A percentile compares a stretch with the other conserved stretches of the same genome.
Evolutionary conservation across 257 asterid species (phyloP).

Genomic region (Ajuga chamaepitys): DNA sequence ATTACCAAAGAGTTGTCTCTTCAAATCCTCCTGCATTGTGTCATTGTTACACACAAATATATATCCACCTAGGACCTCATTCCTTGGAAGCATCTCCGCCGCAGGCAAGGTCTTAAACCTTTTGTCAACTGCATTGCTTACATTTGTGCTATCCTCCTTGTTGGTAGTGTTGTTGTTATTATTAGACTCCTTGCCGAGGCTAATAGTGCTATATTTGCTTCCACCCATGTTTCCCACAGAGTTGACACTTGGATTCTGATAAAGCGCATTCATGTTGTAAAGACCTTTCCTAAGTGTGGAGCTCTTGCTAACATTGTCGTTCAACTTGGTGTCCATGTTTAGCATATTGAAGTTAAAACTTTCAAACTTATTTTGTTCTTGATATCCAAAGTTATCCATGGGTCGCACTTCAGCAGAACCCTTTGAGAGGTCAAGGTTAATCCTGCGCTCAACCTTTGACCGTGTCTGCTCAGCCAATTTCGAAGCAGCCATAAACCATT

Average conservation of each 20-base stretch:
- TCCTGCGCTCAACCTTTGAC: conserved; percentile 64
- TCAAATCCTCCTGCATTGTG: conserved; percentile 94
- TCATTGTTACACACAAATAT: conserved; percentile 96
- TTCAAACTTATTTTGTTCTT: conserved; percentile 78
- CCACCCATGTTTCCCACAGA: conserved; percentile 41
- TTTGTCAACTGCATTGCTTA: conserved; percentile 55
- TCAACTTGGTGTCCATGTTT: conserved; percentile 60
- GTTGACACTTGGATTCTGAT: conserved; percentile 48
- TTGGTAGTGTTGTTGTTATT: conserved; percentile 24
- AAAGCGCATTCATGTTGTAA: conserved; percentile 46
- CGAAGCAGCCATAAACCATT: conserved; percentile 81
- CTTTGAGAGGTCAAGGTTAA: conserved; percentile 80
- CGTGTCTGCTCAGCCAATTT: conserved; percentile 82
- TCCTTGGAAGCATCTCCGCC: conserved; percentile 87
- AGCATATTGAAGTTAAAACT: conserved; percentile 63
- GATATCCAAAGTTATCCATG: conserved; percentile 48
- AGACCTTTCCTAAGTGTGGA: conserved; percentile 39
- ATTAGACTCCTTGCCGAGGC: conserved; percentile 41
- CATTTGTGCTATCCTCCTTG: conserved; percentile 41
- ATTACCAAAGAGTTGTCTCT: conserved; percentile 86
- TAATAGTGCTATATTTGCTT: conserved; percentile 41
- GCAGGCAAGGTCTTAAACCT: conserved; percentile 96
- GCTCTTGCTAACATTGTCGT: conserved; percentile 41
- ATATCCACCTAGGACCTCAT: conserved; percentile 93
- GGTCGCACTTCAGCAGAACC: conserved; percentile 51